These are phyloP conservation scores for Penicillium hordei DNA, from an alignment of 2,329 filamentous ascomycete genomes.

Conservation along the genomic window DNA sequence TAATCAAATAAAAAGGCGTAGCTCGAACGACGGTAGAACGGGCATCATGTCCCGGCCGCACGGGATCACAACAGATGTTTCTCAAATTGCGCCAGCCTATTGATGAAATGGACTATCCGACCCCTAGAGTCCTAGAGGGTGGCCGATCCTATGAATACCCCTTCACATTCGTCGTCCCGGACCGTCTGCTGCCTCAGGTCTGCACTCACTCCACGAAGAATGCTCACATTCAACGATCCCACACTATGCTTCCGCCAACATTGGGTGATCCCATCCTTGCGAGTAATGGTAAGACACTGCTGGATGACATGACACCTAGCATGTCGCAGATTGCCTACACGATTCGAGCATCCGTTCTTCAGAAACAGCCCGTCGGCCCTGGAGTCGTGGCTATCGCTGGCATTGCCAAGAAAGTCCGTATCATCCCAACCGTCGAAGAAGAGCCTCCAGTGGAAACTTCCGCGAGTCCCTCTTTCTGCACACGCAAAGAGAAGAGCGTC, in stretches of 20 bases:
- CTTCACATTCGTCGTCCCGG: constrained; percentile 64
- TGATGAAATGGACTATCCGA: constrained; percentile 53
- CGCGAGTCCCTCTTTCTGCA: constrained; percentile 50
- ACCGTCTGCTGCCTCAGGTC: constrained; percentile 58
- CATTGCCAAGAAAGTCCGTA: constrained; percentile 56
- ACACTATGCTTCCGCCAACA: constrained; percentile 61
- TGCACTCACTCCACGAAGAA: constrained; percentile 57
- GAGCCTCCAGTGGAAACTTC: constrained; percentile 57
- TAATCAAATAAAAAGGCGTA: constrained; percentile 40
- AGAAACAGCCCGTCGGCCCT: constrained; percentile 38
- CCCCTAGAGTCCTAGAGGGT: constrained; percentile 55
- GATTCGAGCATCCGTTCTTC: constrained; percentile 51
- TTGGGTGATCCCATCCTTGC: constrained; percentile 59
- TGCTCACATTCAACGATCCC: constrained; percentile 54
- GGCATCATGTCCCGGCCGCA: constrained; percentile 53
- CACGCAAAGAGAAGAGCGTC: constrained; percentile 60
- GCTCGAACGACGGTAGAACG: constrained; percentile 57
- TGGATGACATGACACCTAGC: constrained; percentile 63
- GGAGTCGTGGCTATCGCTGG: constrained; percentile 48
- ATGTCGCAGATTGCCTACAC: constrained; percentile 62
- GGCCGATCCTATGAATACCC: constrained; percentile 59
- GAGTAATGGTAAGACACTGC: constrained; percentile 49
- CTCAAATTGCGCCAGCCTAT: constrained; percentile 63
- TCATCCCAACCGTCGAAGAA: constrained; percentile 60
- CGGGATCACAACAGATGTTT: constrained; percentile 60